These are phyloP conservation scores for Pontederia crassipes DNA, from an alignment of 176 grass and related monocot genomes.

Conservation along the genomic window DNA sequence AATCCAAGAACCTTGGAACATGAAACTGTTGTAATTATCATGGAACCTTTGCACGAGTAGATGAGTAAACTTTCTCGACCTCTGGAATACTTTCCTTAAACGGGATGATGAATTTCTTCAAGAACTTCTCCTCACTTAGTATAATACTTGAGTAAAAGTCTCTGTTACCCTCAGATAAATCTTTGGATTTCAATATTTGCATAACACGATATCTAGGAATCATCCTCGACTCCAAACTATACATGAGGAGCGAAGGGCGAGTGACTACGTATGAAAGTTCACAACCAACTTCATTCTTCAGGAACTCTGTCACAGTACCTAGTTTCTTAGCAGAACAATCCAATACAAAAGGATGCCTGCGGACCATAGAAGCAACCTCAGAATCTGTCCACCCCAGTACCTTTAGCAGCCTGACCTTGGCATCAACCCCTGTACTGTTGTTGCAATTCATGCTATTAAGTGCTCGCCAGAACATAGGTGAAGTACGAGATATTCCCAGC, in stretches of 20 bases:
- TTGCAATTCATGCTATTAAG: background rate
- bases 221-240: constrained; percentile 40
- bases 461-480: background rate
- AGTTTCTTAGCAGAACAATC: constrained; percentile 34
- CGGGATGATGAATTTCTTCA: constrained; percentile 41
- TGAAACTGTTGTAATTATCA: background rate
- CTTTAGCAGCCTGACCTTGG: background rate
- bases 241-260: constrained; percentile 37
- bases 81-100: constrained; percentile 27
- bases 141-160: constrained; percentile 25
- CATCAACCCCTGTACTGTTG: background rate
- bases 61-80: constrained; percentile 37
- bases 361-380: constrained; percentile 24
- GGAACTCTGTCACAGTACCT: constrained; percentile 24
- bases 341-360: constrained; percentile 29
- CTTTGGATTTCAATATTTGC: constrained; percentile 38
- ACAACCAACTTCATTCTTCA: constrained; percentile 27
- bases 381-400: constrained; percentile 32
- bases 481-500: background rate
- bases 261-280: constrained; percentile 28
- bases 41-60: constrained; percentile 16
- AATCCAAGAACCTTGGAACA: background rate
- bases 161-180: constrained; percentile 17
- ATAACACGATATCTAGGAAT: constrained; percentile 35
- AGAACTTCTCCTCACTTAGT: constrained; percentile 35